Percentiles rank a stretch among this genome's conserved stretches.
These are phyloP conservation scores for Hysterangium stoloniferum DNA, from an alignment of 768 basidiomycete genomes.

Conservation along the genomic window DNA sequence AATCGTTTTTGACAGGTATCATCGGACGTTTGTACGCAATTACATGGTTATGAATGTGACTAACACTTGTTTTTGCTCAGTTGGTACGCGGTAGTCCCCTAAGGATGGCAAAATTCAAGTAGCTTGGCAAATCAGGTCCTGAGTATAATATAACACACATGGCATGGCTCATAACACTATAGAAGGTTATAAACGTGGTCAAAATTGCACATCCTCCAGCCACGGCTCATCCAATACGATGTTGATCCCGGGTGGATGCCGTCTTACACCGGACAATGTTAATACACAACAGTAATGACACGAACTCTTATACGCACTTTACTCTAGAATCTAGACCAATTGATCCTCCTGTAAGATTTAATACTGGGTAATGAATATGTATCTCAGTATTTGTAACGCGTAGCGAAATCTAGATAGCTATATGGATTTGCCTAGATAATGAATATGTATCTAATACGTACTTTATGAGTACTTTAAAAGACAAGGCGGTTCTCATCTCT, in stretches of 20 bases:
- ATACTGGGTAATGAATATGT: no score
- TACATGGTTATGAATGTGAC: slow-evolving; percentile 15
- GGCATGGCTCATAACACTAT: slow-evolving; percentile 15
- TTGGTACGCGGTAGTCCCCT: slow-evolving; percentile 58
- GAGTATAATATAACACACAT: background rate
- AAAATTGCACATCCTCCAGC: slow-evolving; percentile 51
- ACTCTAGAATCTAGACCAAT: slow-evolving; percentile 61
- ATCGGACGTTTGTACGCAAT: background rate
- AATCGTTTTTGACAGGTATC: slow-evolving; percentile 35
- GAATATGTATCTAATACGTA: no score
- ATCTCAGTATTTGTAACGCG: no score
- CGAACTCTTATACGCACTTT: slow-evolving; percentile 48
- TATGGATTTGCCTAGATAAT: no score
- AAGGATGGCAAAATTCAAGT: no score
- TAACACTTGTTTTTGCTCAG: slow-evolving; percentile 77
- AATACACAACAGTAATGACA: slow-evolving; percentile 21
- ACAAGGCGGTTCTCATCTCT: no score
- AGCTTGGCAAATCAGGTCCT: no score
- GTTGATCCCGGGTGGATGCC: slow-evolving; percentile 20
- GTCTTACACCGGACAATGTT: background rate
- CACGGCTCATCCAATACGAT: slow-evolving; percentile 67
- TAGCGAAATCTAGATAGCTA: no score
- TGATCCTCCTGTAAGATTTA: no score
- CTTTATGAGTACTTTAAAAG: no score
- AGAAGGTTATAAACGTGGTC: slow-evolving; percentile 18